Base-by-base conservation (phyloP, 1,284 basidiomycete species). In the Ustilago nuda region DNA sequence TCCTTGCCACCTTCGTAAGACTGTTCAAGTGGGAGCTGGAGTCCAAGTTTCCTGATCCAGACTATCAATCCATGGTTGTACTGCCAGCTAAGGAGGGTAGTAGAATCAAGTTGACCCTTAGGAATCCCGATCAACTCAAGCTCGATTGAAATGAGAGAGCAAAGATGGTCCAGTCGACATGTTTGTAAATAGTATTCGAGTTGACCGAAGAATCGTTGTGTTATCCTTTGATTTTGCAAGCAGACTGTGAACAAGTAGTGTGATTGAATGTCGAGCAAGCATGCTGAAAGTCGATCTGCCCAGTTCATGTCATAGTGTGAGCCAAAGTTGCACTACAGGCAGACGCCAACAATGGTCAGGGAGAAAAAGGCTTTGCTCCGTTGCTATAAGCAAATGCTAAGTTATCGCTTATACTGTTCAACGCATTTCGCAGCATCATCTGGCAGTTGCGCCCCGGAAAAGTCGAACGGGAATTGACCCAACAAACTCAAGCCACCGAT, bases 61-160 rank as follows among this genome's bases (percentile, higher is more conserved):
- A 99, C 87, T 99, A 95, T 87, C 81, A 78, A 89, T 91, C 90
- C 33, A 92, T 92, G 92, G 90, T 92, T 68, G 91, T 91, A 39
- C 89, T 91, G 78, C 92, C 92, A 33, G 87, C 88, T 67, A 61
- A 65, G 32, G n/a, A 56, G 15, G 66, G 60, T 13, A 60, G 61
- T 48, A 50, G 19, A 12, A 77, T 77, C 36, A 46, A 15, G 7
- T 37, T 77, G 33, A 51, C 48, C 2, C 5, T 67, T 2, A 57
- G 72, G 17, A 41, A 33, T 13, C 51, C 56, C 19, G 50, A 45
- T 19, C 35, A 27, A 17, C 13, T 36, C 0, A 37, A n/a, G 9
- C 33, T 13, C 8, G 33, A 37, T 32, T n/a, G 46, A 23, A 27
- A 48, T 15, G 46, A 23, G 7, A n/a, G 39, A 45, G 48, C 23